phyloP scores from a whole-genome alignment of 1,284 basidiomycete genomes.

The Ceratobasidium sp. region DNA sequence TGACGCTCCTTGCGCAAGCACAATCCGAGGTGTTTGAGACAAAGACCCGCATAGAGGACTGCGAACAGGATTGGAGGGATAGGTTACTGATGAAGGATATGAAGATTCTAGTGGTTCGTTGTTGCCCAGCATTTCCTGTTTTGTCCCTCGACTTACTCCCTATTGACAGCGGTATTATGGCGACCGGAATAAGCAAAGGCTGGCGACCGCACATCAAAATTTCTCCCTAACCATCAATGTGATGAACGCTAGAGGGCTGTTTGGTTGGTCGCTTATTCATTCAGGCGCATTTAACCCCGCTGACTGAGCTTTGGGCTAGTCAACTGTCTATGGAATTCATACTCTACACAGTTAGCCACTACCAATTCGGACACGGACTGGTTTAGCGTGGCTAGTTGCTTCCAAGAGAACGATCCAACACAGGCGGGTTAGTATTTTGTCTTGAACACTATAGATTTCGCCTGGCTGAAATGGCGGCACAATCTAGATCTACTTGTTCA shows the following conservation, averaged over 20 bases:
- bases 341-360: neutral
- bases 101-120: conserved; percentile 25
- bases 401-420: conserved; percentile 4
- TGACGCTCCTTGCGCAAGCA: conserved; percentile 14
- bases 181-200: neutral
- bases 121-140: neutral
- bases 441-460: neutral
- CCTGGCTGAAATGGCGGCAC: neutral
- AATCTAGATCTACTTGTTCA: neutral
- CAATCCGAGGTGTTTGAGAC: conserved; percentile 19
- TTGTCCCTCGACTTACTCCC: neutral
- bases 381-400: neutral
- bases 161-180: conserved; percentile 1
- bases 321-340: neutral
- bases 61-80: neutral
- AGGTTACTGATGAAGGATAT: neutral
- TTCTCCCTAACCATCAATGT: neutral
- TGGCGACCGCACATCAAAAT: neutral
- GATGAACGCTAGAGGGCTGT: neutral
- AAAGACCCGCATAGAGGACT: conserved; percentile 18
- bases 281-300: neutral
- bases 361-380: neutral
- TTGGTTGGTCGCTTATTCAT: neutral
- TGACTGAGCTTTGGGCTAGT: neutral
- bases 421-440: neutral